Percentiles rank a stretch among this genome's conserved stretches.
Conservation (phyloP, 1,284 basidiomycete species). For the Cutaneotrichosporon sp. region DNA sequence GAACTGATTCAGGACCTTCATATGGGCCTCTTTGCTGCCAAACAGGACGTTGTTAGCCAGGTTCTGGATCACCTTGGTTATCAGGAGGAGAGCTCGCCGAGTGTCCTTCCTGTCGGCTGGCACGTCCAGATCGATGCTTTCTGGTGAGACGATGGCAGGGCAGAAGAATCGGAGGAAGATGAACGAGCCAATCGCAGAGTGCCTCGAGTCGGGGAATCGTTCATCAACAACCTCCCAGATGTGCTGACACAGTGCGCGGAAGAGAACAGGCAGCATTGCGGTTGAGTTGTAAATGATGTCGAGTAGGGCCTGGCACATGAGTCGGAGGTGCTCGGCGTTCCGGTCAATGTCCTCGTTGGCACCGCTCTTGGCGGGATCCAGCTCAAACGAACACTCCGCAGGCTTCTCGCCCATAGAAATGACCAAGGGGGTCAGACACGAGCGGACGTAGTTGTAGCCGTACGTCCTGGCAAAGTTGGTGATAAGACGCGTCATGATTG, state of each 20-base stretch:
- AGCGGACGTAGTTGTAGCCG: slow-evolving; percentile 80
- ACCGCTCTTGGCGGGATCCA: slow-evolving; percentile 64
- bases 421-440: slow-evolving; percentile 69
- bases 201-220: slow-evolving; percentile 76
- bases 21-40: slow-evolving; percentile 73
- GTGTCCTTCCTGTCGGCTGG: slow-evolving; percentile 60
- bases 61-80: slow-evolving; percentile 88
- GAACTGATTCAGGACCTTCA: slow-evolving; percentile 75
- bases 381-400: slow-evolving; percentile 67
- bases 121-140: slow-evolving; percentile 73
- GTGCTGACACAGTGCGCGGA: slow-evolving; percentile 80
- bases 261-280: slow-evolving; percentile 68
- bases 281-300: slow-evolving; percentile 69
- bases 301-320: slow-evolving; percentile 70
- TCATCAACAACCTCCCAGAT: slow-evolving; percentile 74
- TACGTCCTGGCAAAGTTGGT: slow-evolving; percentile 79
- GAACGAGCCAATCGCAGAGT: slow-evolving; percentile 82
- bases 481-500: slow-evolving; percentile 74
- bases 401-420: slow-evolving; percentile 68
- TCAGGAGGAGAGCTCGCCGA: slow-evolving; percentile 72
- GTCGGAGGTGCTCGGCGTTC: slow-evolving; percentile 67
- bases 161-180: slow-evolving; percentile 71
- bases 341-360: slow-evolving; percentile 59
- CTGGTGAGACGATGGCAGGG: slow-evolving; percentile 80
- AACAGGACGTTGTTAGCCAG: slow-evolving; percentile 89